phyloP scores from a whole-genome alignment of 805 yeast genomes.

The Ogataea chonburiensis region DNA sequence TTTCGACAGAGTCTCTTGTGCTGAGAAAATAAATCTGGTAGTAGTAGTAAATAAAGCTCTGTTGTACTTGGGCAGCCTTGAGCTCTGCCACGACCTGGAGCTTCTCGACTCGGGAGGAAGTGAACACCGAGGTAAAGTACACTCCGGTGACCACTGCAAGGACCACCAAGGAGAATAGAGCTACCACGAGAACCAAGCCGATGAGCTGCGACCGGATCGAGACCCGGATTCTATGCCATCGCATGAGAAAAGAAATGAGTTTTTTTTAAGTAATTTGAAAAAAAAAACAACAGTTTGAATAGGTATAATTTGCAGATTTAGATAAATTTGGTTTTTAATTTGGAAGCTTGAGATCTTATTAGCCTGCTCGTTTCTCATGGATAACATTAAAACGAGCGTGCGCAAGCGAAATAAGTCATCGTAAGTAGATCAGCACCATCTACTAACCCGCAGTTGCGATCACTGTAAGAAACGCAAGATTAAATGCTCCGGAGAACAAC shows the following conservation, averaged over 20 bases:
- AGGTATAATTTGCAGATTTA: too few relatives aligned
- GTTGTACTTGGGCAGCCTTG: conserved; percentile 76
- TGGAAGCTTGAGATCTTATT: too few relatives aligned
- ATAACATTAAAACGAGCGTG: conserved; percentile 1
- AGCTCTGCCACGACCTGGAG: conserved; percentile 76
- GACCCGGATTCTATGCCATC: conserved; percentile 40
- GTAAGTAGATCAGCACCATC: conserved; percentile 1
- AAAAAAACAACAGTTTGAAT: too few relatives aligned
- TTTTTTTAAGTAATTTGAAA: too few relatives aligned
- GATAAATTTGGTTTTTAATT: not conserved
- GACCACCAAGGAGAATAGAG: conserved; percentile 61
- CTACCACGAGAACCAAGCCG: conserved; percentile 63
- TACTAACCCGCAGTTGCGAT: conserved; percentile 17
- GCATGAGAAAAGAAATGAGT: too few relatives aligned
- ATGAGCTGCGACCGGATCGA: conserved; percentile 77
- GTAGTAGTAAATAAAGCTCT: conserved; percentile 58
- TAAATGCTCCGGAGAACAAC: conserved; percentile 28
- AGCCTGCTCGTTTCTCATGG: conserved; percentile 2
- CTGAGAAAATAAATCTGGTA: conserved; percentile 70
- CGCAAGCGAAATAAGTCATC: conserved; percentile 4
- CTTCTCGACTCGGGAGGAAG: conserved; percentile 64
- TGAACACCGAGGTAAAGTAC: conserved; percentile 64
- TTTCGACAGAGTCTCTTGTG: conserved; percentile 56
- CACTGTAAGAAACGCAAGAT: conserved; percentile 24
- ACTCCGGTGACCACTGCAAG: conserved; percentile 75